A percentile compares a stretch with the other conserved stretches of the same genome.
Evolutionary conservation across 2,329 filamentous ascomycete species (phyloP).

Genomic region (Diplocarpon rosae): DNA sequence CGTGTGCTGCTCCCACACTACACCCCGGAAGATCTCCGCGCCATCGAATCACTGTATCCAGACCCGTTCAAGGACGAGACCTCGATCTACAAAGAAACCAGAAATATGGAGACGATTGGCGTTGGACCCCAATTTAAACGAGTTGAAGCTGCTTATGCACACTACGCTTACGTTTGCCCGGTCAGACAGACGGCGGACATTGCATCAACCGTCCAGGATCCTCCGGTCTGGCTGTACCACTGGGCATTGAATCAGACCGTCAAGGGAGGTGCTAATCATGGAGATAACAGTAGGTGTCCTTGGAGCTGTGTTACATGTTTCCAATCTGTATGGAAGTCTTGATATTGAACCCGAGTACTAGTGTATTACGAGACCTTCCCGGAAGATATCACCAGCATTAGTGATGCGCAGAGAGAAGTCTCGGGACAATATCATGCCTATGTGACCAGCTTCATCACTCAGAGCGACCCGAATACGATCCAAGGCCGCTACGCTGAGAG

Average conservation of each 20-base stretch:
- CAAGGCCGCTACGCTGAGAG: slow-evolving; percentile 24
- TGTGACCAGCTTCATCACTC: slow-evolving; percentile 18
- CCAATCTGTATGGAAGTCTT: too few relatives aligned
- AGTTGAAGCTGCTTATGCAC: slow-evolving; percentile 46
- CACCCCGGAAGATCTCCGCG: slow-evolving; percentile 37
- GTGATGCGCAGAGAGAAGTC: slow-evolving; percentile 13
- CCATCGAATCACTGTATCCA: slow-evolving; percentile 48
- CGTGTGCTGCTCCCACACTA: slow-evolving; percentile 46
- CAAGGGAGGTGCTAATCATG: slow-evolving; percentile 31
- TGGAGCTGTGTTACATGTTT: too few relatives aligned
- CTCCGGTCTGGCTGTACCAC: slow-evolving; percentile 42
- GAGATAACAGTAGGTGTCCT: slow-evolving; percentile 27
- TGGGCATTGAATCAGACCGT: slow-evolving; percentile 36
- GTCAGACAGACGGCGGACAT: slow-evolving; percentile 47
- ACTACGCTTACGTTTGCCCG: slow-evolving; percentile 54
- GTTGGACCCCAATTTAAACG: slow-evolving; percentile 44
- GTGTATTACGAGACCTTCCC: slow-evolving; percentile 35
- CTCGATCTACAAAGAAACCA: slow-evolving; percentile 32
- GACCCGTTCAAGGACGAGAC: slow-evolving; percentile 36
- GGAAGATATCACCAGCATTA: slow-evolving; percentile 13
- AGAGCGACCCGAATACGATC: slow-evolving; percentile 16
- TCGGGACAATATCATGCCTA: slow-evolving; percentile 17
- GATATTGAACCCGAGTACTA: too few relatives aligned
- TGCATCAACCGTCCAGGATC: slow-evolving; percentile 10
- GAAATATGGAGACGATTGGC: slow-evolving; percentile 21